phyloP scores from a whole-genome alignment of 495 filamentous ascomycete genomes.

The Clavariopsis aquatica region DNA sequence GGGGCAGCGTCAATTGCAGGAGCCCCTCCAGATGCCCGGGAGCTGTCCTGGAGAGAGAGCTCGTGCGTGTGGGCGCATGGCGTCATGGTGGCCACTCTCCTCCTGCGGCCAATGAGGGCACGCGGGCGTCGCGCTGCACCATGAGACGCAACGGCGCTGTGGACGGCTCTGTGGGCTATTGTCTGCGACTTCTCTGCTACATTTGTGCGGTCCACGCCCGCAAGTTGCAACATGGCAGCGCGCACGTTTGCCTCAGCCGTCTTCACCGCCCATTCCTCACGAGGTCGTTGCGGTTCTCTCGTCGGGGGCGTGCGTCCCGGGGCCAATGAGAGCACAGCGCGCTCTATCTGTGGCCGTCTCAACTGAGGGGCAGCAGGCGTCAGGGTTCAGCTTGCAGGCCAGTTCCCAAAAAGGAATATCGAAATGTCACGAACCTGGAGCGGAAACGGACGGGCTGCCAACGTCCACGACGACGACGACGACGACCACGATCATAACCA shows the following conservation, averaged over 20 bases:
- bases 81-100: background rate
- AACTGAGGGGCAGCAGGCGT: background rate
- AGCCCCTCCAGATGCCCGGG: constrained; percentile 2
- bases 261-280: background rate
- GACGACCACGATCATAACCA: too few species aligned
- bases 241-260: background rate
- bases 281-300: background rate
- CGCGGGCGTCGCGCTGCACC: background rate
- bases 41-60: background rate
- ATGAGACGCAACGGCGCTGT: background rate
- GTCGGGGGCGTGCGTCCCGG: background rate
- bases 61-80: constrained; percentile 1
- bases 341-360: background rate
- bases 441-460: background rate
- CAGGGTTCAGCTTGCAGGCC: constrained; percentile 1
- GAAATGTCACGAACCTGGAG: background rate
- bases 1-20: background rate
- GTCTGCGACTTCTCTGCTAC: too few species aligned
- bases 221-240: too few species aligned
- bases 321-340: background rate
- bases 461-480: background rate
- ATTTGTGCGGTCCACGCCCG: too few species aligned
- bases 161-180: too few species aligned
- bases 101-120: background rate
- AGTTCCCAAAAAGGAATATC: background rate